Conservation (phyloP, 2,329 filamentous ascomycete species). For the Dactylellina drechsleri region DNA sequence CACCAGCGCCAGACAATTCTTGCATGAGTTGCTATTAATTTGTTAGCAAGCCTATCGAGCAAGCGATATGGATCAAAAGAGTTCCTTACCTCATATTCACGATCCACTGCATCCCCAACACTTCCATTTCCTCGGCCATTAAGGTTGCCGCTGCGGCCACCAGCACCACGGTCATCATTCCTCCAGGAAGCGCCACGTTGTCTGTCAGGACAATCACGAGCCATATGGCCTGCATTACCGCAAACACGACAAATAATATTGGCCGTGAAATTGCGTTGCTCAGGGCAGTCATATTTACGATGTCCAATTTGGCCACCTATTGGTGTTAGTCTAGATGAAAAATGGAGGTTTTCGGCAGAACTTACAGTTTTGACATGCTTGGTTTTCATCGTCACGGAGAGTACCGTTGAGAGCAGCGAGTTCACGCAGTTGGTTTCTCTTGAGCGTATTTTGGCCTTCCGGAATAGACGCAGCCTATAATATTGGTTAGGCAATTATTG, state of each 20-base stretch:
- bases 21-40: conserved; percentile 85
- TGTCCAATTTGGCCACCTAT: conserved; percentile 92
- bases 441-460: conserved; percentile 98
- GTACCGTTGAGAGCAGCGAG: conserved; percentile 98
- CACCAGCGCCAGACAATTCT: conserved; percentile 82
- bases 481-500: background rate
- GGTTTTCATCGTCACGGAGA: conserved; percentile 97
- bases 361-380: conserved; percentile 95
- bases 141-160: conserved; percentile 56
- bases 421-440: conserved; percentile 97
- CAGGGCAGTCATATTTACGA: conserved; percentile 97
- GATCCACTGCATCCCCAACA: conserved; percentile 83
- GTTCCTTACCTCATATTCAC: conserved; percentile 86
- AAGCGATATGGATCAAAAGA: background rate
- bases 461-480: conserved; percentile 92
- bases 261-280: conserved; percentile 98
- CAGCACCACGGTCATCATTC: conserved; percentile 69
- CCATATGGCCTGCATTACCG: conserved; percentile 98
- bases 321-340: conserved; percentile 55
- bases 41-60: conserved; percentile 62
- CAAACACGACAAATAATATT: conserved; percentile 99
- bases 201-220: conserved; percentile 93
- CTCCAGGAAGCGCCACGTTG: conserved; percentile 92
- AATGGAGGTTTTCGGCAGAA: conserved; percentile 33
- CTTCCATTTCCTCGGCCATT: conserved; percentile 64